These are phyloP conservation scores for Kluyveromyces dobzhanskii DNA, from an alignment of 805 yeast species.

Conservation along the genomic window DNA sequence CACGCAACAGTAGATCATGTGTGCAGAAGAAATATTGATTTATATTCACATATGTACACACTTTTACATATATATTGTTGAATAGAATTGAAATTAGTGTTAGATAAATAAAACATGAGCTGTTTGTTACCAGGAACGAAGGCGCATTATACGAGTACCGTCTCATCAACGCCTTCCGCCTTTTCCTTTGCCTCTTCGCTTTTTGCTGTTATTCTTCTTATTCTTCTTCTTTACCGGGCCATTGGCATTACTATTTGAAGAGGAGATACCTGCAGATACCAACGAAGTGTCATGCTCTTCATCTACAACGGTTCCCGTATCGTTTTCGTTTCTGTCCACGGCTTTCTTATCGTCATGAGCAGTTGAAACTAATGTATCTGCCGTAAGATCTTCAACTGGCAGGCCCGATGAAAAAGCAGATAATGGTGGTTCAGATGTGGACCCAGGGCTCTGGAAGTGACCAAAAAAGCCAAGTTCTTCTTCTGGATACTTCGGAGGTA, in stretches of 20 bases:
- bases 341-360: too few relatives aligned
- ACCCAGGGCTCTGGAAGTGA: constrained; percentile 5
- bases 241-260: too few relatives aligned
- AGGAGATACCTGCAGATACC: too few relatives aligned
- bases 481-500: constrained; percentile 64
- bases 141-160: too few relatives aligned
- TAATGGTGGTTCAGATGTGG: neutral
- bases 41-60: too few relatives aligned
- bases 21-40: too few relatives aligned
- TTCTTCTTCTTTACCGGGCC: constrained; percentile 6
- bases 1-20: too few relatives aligned
- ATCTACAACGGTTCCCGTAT: constrained; percentile 6
- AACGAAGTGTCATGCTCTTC: constrained; percentile 9
- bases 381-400: neutral
- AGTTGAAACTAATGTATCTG: neutral
- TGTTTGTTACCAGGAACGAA: too few relatives aligned
- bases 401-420: neutral
- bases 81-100: too few relatives aligned
- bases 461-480: constrained; percentile 57
- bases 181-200: constrained; percentile 11
- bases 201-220: constrained; percentile 14
- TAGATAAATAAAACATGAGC: too few relatives aligned
- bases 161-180: too few relatives aligned
- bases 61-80: neutral
- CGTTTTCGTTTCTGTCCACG: neutral